These are phyloP conservation scores for Leishmania aethiopica DNA, from an alignment of 208 protist genomes.

Conservation along the genomic window DNA sequence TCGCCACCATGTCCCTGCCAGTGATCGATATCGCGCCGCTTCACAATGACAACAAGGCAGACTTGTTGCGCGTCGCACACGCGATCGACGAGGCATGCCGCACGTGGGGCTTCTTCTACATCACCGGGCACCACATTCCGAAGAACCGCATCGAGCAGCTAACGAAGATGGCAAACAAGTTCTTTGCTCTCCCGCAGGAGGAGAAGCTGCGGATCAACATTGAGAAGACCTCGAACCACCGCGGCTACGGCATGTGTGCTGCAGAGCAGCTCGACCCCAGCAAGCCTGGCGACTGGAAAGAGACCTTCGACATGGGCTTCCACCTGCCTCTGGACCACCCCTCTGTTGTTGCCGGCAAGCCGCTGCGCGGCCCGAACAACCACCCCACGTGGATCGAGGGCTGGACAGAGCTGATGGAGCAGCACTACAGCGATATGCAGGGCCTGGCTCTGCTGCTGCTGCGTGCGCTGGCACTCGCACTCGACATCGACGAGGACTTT, in stretches of 20 bases:
- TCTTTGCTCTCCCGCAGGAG: conserved; percentile 66
- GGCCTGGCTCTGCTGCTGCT: conserved; percentile 52
- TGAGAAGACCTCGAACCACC: conserved; percentile 49
- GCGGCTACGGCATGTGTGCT: conserved; percentile 59
- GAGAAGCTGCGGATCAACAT: conserved; percentile 81
- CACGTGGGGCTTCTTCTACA: conserved; percentile 87
- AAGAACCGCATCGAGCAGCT: conserved; percentile 43
- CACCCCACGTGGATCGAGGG: conserved; percentile 53
- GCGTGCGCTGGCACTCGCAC: conserved; percentile 60
- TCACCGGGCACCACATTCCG: conserved; percentile 67
- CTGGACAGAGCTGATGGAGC: conserved; percentile 61
- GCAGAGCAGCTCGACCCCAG: conserved; percentile 63
- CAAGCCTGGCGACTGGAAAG: conserved; percentile 62
- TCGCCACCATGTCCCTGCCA: conserved; percentile 42
- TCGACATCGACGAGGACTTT: conserved; percentile 51
- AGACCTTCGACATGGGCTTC: conserved; percentile 75
- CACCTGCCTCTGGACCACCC: conserved; percentile 61
- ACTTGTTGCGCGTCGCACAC: conserved; percentile 46
- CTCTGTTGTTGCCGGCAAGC: conserved; percentile 53
- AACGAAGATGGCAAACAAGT: conserved; percentile 44
- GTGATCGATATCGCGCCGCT: conserved; percentile 78
- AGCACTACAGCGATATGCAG: conserved; percentile 69
- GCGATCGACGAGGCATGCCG: conserved; percentile 73
- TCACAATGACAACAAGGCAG: conserved; percentile 41
- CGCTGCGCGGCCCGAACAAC: conserved; percentile 68